phyloP scores from a whole-genome alignment of 306 rosid genomes.

The Carpinus viminea region DNA sequence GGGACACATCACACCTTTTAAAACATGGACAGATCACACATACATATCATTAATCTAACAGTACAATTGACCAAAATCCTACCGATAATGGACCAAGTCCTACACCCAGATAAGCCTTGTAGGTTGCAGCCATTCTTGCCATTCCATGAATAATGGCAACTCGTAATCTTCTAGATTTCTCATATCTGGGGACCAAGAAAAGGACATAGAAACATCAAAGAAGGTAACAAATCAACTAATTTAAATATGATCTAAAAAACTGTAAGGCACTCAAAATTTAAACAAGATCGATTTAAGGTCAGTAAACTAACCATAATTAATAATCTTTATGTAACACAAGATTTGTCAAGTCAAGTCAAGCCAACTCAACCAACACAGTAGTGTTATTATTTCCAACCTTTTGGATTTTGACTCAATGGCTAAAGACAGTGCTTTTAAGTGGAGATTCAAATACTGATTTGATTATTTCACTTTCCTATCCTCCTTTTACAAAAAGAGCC shows the following conservation, averaged over 20 bases:
- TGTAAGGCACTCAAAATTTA: neutral
- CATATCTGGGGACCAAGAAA: constrained; percentile 52
- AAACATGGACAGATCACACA: too few species aligned
- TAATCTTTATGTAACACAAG: too few species aligned
- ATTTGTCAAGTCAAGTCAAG: too few species aligned
- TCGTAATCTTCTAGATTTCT: constrained; percentile 67
- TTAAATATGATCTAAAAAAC: neutral
- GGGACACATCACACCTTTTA: too few species aligned
- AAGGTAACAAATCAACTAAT: constrained; percentile 8
- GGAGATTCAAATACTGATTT: neutral
- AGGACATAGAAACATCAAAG: constrained; percentile 4
- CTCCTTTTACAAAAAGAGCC: neutral
- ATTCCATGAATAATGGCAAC: constrained; percentile 86
- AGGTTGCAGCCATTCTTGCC: constrained; percentile 99
- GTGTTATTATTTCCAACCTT: neutral
- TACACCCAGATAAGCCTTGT: constrained; percentile 83
- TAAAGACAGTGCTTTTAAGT: neutral
- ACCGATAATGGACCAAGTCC: constrained; percentile 97
- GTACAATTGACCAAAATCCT: constrained; percentile 12
- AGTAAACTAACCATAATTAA: neutral
- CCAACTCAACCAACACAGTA: neutral
- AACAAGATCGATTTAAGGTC: neutral
- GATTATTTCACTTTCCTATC: neutral
- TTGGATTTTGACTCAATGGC: neutral
- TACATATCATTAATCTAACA: too few species aligned